Evolutionary conservation across 805 yeast species (phyloP).

Genomic region (Torulaspora delbrueckii): DNA sequence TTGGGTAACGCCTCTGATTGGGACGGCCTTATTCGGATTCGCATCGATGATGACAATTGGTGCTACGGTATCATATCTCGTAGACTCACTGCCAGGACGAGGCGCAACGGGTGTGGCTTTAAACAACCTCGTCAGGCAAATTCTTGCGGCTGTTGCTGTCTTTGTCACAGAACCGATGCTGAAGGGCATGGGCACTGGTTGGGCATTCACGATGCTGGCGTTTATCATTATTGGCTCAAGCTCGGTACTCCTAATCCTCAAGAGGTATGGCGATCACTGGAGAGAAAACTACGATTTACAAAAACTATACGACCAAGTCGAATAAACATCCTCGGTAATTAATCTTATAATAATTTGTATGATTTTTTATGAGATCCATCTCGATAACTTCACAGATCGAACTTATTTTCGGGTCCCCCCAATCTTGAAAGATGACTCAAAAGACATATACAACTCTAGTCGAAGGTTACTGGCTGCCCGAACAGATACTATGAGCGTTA

Average conservation of each 20-base stretch:
- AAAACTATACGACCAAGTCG: slow-evolving; percentile 45
- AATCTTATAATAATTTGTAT: not conserved
- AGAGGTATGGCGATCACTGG: slow-evolving; percentile 54
- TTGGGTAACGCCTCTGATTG: slow-evolving; percentile 78
- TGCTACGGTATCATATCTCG: slow-evolving; percentile 71
- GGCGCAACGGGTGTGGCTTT: slow-evolving; percentile 88
- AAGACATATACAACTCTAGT: not conserved
- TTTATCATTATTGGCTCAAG: slow-evolving; percentile 49
- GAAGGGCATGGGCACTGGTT: slow-evolving; percentile 64
- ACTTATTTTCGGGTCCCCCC: not conserved
- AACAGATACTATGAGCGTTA: not conserved
- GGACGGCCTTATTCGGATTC: slow-evolving; percentile 76
- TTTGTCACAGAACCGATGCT: slow-evolving; percentile 70
- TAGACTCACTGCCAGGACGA: slow-evolving; percentile 78
- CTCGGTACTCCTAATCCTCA: slow-evolving; percentile 42
- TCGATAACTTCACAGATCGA: not conserved
- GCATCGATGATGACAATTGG: slow-evolving; percentile 83
- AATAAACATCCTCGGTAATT: slow-evolving; percentile 11
- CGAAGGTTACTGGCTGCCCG: not conserved
- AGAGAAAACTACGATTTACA: slow-evolving; percentile 59
- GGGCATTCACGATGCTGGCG: slow-evolving; percentile 60
- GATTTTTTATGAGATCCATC: not conserved
- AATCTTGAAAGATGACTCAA: not conserved
- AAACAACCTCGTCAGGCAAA: slow-evolving; percentile 68
- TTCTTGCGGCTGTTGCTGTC: slow-evolving; percentile 70